Evolutionary conservation across 768 basidiomycete genomes (phyloP), one percentile per base, ranked within the genome.

Genomic region (Chlorophyllum brunneum): DNA sequence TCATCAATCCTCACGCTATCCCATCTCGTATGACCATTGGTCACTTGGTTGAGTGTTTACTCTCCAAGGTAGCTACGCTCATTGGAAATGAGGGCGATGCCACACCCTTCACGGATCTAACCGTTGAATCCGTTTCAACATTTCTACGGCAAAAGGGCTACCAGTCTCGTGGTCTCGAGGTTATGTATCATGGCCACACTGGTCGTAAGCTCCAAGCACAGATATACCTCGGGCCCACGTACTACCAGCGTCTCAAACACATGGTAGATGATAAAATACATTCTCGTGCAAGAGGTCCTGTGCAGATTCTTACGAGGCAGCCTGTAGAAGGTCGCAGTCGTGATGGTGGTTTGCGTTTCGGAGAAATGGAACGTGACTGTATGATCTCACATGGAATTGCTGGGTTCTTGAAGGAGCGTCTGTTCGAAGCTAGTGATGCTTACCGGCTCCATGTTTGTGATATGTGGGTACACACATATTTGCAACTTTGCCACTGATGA

Each of bases 221-320:
- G 65, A 84, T 99, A 10, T 99, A 98, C 69, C 86, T 99, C 56
- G 97, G 97, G 4, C 97, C 97, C 13, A 99, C 97, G 4, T 99
- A 99, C 68, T 99, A 99, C 68, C 95, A 99, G 68, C 87, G 95
- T 31, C 76, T 98, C 59, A 98, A 98, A 75, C 97, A 99, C 72
- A 99, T 99, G 95, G 97, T 99, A 39, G 95, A 98, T 67, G 97
- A 99, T 71, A 99, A 99, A 76, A 99, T 98, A 48, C 97, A 99
- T 70, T 95, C 97, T 24, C 84, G 97, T 51, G 97, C 97, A 16
- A 73, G 97, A 68, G 97, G 97, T 11, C 97, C 97, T 4, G 92
- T 99, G 7, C 97, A 99, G 67, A 99, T 98, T 61, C 70, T 99
- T 61, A 99, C 95, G 27, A 75, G 97, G 43, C 97, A 99, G 64